Evolutionary conservation across 495 filamentous ascomycete species (phyloP).

Genomic region (Penicillium waksmanii): DNA sequence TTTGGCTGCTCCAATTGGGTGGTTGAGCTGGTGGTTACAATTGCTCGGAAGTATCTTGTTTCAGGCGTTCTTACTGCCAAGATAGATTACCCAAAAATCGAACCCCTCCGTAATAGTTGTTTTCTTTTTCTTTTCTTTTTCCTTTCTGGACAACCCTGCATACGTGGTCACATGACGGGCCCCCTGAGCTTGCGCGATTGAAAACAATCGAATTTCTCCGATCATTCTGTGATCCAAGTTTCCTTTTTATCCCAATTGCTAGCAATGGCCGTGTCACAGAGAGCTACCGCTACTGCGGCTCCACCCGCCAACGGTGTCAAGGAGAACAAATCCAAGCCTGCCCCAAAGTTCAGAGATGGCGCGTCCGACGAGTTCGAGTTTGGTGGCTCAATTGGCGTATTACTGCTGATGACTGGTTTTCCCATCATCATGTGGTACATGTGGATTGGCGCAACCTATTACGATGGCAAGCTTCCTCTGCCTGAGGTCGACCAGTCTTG

Average conservation of each 20-base stretch:
- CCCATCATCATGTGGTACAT: slow-evolving; percentile 95
- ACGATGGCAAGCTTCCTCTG: slow-evolving; percentile 75
- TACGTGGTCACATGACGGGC: background rate
- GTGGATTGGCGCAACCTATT: slow-evolving; percentile 92
- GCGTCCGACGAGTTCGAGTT: slow-evolving; percentile 66
- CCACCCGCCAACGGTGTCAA: background rate
- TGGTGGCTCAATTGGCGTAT: slow-evolving; percentile 75
- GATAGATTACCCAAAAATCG: background rate
- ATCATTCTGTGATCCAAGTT: background rate
- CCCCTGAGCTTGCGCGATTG: background rate
- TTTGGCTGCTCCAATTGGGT: background rate
- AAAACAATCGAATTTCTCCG: slow-evolving; percentile 3
- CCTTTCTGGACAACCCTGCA: background rate
- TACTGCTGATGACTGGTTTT: slow-evolving; percentile 81
- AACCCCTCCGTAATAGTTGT: background rate
- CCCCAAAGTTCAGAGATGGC: background rate
- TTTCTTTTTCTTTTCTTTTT: background rate
- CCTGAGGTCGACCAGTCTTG: slow-evolving; percentile 62
- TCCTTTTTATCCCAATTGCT: slow-evolving; percentile 2
- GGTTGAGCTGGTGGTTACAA: background rate
- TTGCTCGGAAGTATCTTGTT: background rate
- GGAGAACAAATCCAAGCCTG: background rate
- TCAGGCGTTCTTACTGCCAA: background rate
- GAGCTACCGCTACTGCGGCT: background rate
- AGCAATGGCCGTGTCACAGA: background rate